Percentiles rank a stretch among this genome's conserved stretches.
Evolutionary conservation across 768 basidiomycete species (phyloP).

Genomic region (Amanita muscaria): DNA sequence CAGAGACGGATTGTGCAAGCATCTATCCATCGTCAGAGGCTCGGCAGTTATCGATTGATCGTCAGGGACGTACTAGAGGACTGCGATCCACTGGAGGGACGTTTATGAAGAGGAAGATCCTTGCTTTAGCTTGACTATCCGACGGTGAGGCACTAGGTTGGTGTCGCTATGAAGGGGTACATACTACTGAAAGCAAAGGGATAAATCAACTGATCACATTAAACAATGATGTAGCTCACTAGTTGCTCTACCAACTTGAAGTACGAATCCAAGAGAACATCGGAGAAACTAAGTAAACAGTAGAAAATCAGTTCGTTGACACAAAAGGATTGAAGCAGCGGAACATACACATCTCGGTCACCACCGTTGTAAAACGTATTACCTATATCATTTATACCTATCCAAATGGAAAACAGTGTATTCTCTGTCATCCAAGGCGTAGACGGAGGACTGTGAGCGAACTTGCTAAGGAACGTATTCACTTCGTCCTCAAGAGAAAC

Average conservation of each 20-base stretch:
- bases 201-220: constrained; percentile 11
- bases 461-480: constrained; percentile 41
- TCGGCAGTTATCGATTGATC: background rate
- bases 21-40: constrained; percentile 29
- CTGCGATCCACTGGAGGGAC: constrained; percentile 35
- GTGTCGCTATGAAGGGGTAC: constrained; percentile 9
- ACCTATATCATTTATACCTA: constrained; percentile 65
- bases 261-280: constrained; percentile 38
- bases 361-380: constrained; percentile 41
- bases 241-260: constrained; percentile 42
- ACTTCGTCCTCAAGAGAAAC: constrained; percentile 54
- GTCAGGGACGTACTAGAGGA: constrained; percentile 25
- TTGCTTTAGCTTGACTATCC: constrained; percentile 40
- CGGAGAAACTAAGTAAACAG: constrained; percentile 31
- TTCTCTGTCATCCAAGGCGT: constrained; percentile 51
- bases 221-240: constrained; percentile 21
- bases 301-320: background rate
- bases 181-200: no score
- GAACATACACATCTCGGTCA: constrained; percentile 38
- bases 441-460: constrained; percentile 37
- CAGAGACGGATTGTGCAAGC: constrained; percentile 31
- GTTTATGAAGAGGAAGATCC: constrained; percentile 44
- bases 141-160: background rate
- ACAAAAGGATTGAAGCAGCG: background rate
- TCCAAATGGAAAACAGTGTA: constrained; percentile 58